These are phyloP conservation scores for Aspergillus nomiae DNA, from an alignment of 2,329 filamentous ascomycete species.

Conservation along the genomic window DNA sequence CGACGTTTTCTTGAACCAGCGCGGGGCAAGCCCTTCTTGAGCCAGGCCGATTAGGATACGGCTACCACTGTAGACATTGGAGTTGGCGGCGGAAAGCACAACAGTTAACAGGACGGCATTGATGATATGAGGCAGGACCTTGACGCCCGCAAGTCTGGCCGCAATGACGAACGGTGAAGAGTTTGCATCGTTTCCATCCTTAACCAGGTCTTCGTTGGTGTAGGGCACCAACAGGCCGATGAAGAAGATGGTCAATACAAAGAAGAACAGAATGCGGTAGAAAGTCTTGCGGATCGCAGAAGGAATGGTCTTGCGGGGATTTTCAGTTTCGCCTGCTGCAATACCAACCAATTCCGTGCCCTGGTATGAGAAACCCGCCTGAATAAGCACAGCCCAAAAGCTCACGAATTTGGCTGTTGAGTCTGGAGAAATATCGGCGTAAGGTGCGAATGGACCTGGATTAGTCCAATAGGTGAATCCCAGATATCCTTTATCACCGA, in stretches of 20 bases:
- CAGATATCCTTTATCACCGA: slow-evolving; percentile 67
- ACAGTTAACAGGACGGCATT: slow-evolving; percentile 47
- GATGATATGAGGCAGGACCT: slow-evolving; percentile 42
- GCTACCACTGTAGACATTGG: slow-evolving; percentile 52
- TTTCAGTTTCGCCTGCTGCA: slow-evolving; percentile 74
- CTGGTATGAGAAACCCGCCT: slow-evolving; percentile 45
- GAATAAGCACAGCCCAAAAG: slow-evolving; percentile 55
- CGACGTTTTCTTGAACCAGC: slow-evolving; percentile 44
- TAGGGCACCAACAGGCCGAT: slow-evolving; percentile 71
- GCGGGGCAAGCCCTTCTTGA: slow-evolving; percentile 48
- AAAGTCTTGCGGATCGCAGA: slow-evolving; percentile 73
- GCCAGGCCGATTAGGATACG: slow-evolving; percentile 70
- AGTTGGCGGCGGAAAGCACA: slow-evolving; percentile 47
- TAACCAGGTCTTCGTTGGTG: slow-evolving; percentile 56
- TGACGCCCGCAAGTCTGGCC: slow-evolving; percentile 39
- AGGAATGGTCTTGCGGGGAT: slow-evolving; percentile 72
- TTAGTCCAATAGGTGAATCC: slow-evolving; percentile 72
- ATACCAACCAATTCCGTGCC: slow-evolving; percentile 77
- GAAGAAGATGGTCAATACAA: slow-evolving; percentile 56
- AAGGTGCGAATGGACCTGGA: slow-evolving; percentile 68
- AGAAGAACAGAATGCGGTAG: slow-evolving; percentile 70
- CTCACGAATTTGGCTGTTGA: slow-evolving; percentile 62
- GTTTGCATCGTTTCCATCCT: slow-evolving; percentile 41
- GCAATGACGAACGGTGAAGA: slow-evolving; percentile 49
- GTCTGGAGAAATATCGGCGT: slow-evolving; percentile 31